phyloP scores from a whole-genome alignment of 1,284 basidiomycete genomes.

The Inonotus hispidus region DNA sequence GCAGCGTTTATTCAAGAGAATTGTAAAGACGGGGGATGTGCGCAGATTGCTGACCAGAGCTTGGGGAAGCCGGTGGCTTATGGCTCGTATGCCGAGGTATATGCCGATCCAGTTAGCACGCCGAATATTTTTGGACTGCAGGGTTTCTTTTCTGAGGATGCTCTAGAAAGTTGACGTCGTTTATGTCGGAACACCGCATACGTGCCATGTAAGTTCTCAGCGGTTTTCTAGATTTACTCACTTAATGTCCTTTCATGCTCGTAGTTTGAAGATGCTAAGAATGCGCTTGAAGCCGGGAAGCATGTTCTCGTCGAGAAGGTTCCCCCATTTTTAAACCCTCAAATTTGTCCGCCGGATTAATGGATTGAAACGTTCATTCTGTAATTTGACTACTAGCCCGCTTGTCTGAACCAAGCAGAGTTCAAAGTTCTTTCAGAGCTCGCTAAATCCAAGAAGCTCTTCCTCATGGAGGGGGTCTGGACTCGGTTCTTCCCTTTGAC shows the following conservation, averaged over 20 bases:
- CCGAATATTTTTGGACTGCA: not conserved
- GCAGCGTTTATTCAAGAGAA: slow-evolving; percentile 32
- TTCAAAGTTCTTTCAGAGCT: slow-evolving; percentile 25
- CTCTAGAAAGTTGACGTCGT: slow-evolving; percentile 38
- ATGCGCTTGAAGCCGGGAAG: slow-evolving; percentile 16
- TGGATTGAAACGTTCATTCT: not conserved
- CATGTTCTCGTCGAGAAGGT: slow-evolving; percentile 20
- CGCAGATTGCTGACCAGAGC: slow-evolving; percentile 7
- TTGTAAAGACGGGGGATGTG: slow-evolving; percentile 25
- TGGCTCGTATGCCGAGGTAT: slow-evolving; percentile 40
- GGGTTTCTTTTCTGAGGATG: not conserved
- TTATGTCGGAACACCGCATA: slow-evolving; percentile 42
- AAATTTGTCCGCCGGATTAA: not conserved
- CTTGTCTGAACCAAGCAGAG: slow-evolving; percentile 18
- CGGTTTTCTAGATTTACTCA: not conserved
- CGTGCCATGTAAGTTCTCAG: slow-evolving; percentile 29
- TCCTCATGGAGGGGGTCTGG: slow-evolving; percentile 39
- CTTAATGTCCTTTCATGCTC: not conserved
- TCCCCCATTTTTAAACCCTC: not conserved
- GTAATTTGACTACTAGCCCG: slow-evolving; percentile 6
- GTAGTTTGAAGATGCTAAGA: slow-evolving; percentile 17
- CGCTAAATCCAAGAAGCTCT: slow-evolving; percentile 36
- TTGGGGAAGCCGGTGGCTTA: slow-evolving; percentile 28
- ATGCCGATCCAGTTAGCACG: slow-evolving; percentile 18
- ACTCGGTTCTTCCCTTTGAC: slow-evolving; percentile 27